Percentiles rank a stretch among this genome's conserved stretches.
Evolutionary conservation across 192 early-diverging fungal genomes (phyloP).

Genomic region (Chytriomyces confervae): DNA sequence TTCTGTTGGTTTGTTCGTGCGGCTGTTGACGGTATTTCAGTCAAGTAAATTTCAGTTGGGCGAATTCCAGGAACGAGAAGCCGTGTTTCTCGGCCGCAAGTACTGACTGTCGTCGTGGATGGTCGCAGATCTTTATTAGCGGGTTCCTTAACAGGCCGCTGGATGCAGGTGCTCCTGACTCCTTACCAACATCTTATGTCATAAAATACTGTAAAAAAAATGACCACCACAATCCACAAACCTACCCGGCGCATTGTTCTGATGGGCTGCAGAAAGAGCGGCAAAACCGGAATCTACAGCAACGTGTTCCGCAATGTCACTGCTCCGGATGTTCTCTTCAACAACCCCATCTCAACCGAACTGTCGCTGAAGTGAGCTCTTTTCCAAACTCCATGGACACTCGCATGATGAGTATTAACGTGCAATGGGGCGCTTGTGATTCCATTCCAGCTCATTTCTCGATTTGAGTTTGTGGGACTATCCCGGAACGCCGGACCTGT

Average conservation of each 20-base stretch:
- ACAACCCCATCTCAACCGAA: background rate
- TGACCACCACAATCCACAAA: slow-evolving; percentile 20
- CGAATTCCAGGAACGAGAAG: too few species aligned
- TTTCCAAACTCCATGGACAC: slow-evolving; percentile 16
- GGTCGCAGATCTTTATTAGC: too few species aligned
- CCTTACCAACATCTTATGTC: too few species aligned
- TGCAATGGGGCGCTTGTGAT: background rate
- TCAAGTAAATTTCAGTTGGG: too few species aligned
- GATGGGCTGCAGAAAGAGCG: slow-evolving; percentile 60
- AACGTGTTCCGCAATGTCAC: slow-evolving; percentile 90
- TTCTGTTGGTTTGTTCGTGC: too few species aligned
- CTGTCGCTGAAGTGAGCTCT: slow-evolving; percentile 67
- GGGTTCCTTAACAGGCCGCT: too few species aligned
- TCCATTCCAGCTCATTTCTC: slow-evolving; percentile 69
- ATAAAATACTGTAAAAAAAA: background rate
- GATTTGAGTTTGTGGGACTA: slow-evolving; percentile 92
- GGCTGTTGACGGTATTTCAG: too few species aligned
- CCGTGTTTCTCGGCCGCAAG: too few species aligned
- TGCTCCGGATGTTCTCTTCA: slow-evolving; percentile 83
- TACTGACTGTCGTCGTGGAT: too few species aligned
- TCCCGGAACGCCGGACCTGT: slow-evolving; percentile 86
- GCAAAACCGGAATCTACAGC: slow-evolving; percentile 83
- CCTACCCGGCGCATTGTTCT: slow-evolving; percentile 40
- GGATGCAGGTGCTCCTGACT: too few species aligned
- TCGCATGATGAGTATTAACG: slow-evolving; percentile 8